phyloP scores from a whole-genome alignment of 202 grass and related monocot species.

The Zizania palustris region DNA sequence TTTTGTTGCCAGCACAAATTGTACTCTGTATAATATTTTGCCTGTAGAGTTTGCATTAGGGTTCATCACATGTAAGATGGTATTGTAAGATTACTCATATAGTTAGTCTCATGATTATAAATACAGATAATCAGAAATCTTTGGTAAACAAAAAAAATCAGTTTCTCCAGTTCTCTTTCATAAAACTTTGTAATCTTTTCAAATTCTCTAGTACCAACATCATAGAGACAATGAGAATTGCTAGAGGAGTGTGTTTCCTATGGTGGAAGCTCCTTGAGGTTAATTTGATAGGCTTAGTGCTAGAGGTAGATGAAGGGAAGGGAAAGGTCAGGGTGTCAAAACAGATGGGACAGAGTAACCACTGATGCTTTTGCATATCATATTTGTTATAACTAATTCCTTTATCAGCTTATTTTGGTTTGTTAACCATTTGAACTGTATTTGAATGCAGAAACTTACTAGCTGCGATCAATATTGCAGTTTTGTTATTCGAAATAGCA shows the following conservation, averaged over 20 bases:
- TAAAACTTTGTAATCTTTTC: too few species aligned
- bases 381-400: slow-evolving; percentile 10
- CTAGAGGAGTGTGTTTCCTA: too few species aligned
- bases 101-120: neutral
- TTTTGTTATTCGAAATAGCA: slow-evolving; percentile 81
- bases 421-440: slow-evolving; percentile 35
- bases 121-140: neutral
- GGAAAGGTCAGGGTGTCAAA: neutral
- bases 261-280: neutral
- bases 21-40: neutral
- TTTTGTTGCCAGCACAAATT: neutral
- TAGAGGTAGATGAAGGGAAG: neutral
- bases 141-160: too few species aligned
- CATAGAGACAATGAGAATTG: too few species aligned
- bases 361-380: neutral
- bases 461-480: slow-evolving; percentile 81
- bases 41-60: neutral
- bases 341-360: neutral
- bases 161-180: too few species aligned
- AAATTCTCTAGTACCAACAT: too few species aligned
- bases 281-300: neutral
- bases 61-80: neutral
- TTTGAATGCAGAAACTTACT: slow-evolving; percentile 72
- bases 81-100: neutral
- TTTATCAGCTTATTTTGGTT: slow-evolving; percentile 23